Evolutionary conservation across 805 yeast species (phyloP).

Genomic region (Grigorovia jiainica): DNA sequence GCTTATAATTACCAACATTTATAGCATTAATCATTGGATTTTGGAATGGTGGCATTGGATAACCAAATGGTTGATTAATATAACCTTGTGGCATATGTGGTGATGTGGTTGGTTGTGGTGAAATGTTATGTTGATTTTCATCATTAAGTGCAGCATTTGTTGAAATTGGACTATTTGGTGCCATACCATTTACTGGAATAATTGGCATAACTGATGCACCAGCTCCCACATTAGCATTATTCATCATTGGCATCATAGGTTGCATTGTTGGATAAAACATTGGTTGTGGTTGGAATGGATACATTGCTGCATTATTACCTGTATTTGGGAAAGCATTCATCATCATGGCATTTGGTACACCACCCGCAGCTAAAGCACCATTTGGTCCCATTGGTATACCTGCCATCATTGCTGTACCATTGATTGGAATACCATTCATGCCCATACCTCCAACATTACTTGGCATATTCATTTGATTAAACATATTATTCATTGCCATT

Average conservation of each 20-base stretch:
- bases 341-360: conserved; percentile 14
- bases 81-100: conserved; percentile 23
- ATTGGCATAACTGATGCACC: background rate
- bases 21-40: conserved; percentile 12
- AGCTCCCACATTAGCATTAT: conserved; percentile 10
- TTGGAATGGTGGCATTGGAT: conserved; percentile 23
- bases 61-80: conserved; percentile 19
- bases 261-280: conserved; percentile 27
- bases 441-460: conserved; percentile 13
- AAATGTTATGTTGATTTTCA: conserved; percentile 2
- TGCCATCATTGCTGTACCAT: conserved; percentile 17
- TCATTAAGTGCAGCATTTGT: background rate
- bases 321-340: conserved; percentile 16
- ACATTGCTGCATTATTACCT: conserved; percentile 14
- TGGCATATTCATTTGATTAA: background rate
- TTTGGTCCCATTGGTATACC: conserved; percentile 17
- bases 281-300: conserved; percentile 29
- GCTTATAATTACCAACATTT: conserved; percentile 13
- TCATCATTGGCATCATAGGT: conserved; percentile 25
- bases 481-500: conserved; percentile 13
- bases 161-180: background rate
- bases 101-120: conserved; percentile 20
- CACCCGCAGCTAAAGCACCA: conserved; percentile 9
- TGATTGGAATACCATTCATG: conserved; percentile 4
- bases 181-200: background rate